Evolutionary conservation across 1,284 basidiomycete species (phyloP).

Genomic region (Melampsora americana): DNA sequence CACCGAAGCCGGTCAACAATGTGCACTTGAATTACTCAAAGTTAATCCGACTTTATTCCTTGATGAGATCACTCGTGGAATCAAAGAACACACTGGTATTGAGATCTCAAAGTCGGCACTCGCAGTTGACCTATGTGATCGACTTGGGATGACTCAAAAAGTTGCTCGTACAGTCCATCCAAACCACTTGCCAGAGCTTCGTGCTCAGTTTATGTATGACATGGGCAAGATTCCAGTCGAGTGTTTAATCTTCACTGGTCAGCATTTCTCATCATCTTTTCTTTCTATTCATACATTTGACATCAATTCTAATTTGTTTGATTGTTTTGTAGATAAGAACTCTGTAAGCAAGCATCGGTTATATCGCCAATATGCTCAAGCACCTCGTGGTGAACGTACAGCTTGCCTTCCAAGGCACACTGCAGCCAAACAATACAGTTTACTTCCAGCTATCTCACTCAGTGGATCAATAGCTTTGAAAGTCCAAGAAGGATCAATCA

Average conservation of each 20-base stretch:
- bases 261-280: too few relatives aligned
- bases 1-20: neutral
- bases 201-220: too few relatives aligned
- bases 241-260: too few relatives aligned
- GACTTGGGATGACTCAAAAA: neutral
- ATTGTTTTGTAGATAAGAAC: too few relatives aligned
- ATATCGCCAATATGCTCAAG: too few relatives aligned
- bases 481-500: too few relatives aligned
- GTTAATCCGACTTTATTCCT: neutral
- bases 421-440: neutral
- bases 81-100: neutral
- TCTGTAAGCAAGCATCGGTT: too few relatives aligned
- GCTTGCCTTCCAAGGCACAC: neutral
- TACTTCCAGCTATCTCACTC: neutral
- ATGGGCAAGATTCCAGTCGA: too few relatives aligned
- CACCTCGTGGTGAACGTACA: neutral
- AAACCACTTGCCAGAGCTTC: neutral
- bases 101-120: neutral
- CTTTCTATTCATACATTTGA: too few relatives aligned
- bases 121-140: neutral
- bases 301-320: too few relatives aligned
- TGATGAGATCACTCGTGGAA: neutral
- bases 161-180: constrained; percentile 2
- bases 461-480: too few relatives aligned
- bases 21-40: neutral